Evolutionary conservation across 2,329 filamentous ascomycete species (phyloP).

Genomic region (Amauroascus verrucosus): DNA sequence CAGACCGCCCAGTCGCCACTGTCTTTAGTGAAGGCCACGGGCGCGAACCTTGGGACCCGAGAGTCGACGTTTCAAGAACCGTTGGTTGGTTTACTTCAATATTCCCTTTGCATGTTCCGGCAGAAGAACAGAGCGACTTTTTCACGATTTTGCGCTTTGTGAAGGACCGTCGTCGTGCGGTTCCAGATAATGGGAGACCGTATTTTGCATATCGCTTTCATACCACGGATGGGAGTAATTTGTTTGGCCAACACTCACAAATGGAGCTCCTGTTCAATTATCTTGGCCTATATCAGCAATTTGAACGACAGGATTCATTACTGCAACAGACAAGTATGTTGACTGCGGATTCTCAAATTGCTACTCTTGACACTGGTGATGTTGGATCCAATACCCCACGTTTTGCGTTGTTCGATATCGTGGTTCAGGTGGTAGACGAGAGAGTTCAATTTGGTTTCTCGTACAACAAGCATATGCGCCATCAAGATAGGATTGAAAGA

Average conservation of each 20-base stretch:
- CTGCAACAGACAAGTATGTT: slow-evolving; percentile 37
- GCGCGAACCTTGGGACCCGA: slow-evolving; percentile 22
- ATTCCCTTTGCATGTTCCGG: slow-evolving; percentile 29
- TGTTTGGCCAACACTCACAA: slow-evolving; percentile 30
- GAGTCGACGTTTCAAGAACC: slow-evolving; percentile 41
- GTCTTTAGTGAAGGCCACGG: neutral
- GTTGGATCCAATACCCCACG: slow-evolving; percentile 37
- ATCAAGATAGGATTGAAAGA: slow-evolving; percentile 35
- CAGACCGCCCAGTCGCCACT: slow-evolving; percentile 29
- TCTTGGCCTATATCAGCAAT: slow-evolving; percentile 32
- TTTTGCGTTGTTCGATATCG: slow-evolving; percentile 44
- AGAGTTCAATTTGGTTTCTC: slow-evolving; percentile 42
- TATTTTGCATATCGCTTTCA: slow-evolving; percentile 31
- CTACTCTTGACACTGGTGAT: slow-evolving; percentile 33
- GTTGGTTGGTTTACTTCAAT: slow-evolving; percentile 45
- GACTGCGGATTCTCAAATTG: slow-evolving; percentile 17
- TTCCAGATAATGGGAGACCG: slow-evolving; percentile 32
- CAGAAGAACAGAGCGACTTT: slow-evolving; percentile 21
- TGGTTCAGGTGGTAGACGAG: slow-evolving; percentile 40
- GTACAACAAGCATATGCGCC: slow-evolving; percentile 41
- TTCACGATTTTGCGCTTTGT: slow-evolving; percentile 28
- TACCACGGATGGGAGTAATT: slow-evolving; percentile 24
- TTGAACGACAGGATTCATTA: slow-evolving; percentile 37
- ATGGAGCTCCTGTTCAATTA: slow-evolving; percentile 37
- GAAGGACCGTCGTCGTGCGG: slow-evolving; percentile 31